Evolutionary conservation across 176 grass and related monocot species (phyloP).

Genomic region (Triticum turgidum): DNA sequence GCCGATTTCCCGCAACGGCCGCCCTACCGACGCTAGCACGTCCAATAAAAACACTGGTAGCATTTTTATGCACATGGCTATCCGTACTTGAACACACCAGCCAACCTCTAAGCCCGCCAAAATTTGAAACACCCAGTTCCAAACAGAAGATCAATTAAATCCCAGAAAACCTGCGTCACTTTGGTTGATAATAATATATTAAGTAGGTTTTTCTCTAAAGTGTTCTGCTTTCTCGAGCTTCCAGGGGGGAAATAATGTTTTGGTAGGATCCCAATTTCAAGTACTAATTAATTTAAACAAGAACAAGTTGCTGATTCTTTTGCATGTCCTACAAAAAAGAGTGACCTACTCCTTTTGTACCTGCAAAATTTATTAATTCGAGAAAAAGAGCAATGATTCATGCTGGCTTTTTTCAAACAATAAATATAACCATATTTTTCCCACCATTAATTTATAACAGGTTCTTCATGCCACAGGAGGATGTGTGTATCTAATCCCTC

Average conservation of each 20-base stretch:
- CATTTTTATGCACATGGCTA: not conserved
- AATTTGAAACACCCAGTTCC: constrained; percentile 46
- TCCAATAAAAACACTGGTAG: not conserved
- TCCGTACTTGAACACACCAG: not conserved
- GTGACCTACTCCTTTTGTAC: constrained; percentile 22
- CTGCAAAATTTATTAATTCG: not conserved
- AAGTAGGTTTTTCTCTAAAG: constrained; percentile 33
- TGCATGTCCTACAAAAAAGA: constrained; percentile 25
- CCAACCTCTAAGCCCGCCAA: constrained; percentile 44
- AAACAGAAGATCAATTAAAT: constrained; percentile 40
- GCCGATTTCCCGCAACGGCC: not conserved
- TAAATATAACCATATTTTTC: not conserved
- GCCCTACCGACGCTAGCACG: not conserved
- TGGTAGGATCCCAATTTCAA: constrained; percentile 47
- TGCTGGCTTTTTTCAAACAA: not conserved
- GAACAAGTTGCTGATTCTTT: constrained; percentile 29
- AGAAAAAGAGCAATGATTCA: not conserved
- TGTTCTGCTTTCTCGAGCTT: constrained; percentile 40
- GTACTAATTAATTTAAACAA: constrained; percentile 23
- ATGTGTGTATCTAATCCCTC: not conserved
- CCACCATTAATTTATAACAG: not conserved
- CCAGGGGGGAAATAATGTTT: constrained; percentile 16
- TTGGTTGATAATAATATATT: constrained; percentile 32
- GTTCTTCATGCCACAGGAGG: not conserved
- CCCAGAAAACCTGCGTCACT: constrained; percentile 42